Conservation (phyloP, 768 basidiomycete genomes). For the Boletus vinaceobasis region DNA sequence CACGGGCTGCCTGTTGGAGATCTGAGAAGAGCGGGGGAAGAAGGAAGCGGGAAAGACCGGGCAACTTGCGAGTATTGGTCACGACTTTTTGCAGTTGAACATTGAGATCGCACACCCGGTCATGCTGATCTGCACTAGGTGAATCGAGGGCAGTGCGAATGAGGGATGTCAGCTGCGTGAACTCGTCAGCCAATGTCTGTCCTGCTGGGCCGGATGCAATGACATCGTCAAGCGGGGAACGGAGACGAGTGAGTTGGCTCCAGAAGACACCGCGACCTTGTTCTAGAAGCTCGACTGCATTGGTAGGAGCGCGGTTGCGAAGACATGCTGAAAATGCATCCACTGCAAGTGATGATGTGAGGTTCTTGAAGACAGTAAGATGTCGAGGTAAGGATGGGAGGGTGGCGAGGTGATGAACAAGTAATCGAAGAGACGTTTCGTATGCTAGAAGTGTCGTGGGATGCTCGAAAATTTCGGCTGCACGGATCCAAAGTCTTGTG, state of each 20-base stretch:
- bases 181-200: background rate
- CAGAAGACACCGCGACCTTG: background rate
- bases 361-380: background rate
- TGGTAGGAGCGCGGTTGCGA: background rate
- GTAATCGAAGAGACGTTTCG: background rate
- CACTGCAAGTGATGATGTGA: background rate
- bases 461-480: background rate
- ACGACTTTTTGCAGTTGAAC: background rate
- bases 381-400: background rate
- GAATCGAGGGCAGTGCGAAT: too few relatives aligned
- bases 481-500: background rate
- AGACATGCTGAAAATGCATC: background rate
- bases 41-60: too few relatives aligned
- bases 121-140: background rate
- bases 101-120: background rate
- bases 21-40: too few relatives aligned
- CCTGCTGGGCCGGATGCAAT: background rate
- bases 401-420: background rate
- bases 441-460: background rate
- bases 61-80: background rate
- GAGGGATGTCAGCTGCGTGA: too few relatives aligned
- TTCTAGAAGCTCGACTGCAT: background rate
- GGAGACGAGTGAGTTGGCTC: background rate
- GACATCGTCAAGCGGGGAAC: background rate
- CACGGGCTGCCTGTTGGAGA: too few relatives aligned